Percentiles rank a stretch among this genome's conserved stretches.
phyloP scores from a whole-genome alignment of 2,329 filamentous ascomycete genomes.

The Aspergillus tanneri region DNA sequence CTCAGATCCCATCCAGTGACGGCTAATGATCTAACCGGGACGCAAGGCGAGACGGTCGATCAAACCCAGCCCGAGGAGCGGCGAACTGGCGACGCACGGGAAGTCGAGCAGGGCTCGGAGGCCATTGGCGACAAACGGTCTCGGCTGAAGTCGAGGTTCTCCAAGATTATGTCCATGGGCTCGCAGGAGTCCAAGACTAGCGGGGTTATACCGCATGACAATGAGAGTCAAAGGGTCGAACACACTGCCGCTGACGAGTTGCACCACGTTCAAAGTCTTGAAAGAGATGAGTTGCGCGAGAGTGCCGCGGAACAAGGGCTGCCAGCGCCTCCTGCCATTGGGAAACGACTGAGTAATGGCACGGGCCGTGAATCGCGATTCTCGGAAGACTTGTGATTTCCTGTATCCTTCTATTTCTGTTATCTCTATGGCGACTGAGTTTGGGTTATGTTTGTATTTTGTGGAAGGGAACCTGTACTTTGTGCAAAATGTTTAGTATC shows the following conservation, averaged over 20 bases:
- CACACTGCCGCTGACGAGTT: conserved; percentile 10
- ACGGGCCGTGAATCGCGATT: conserved; percentile 37
- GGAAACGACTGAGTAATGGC: conserved; percentile 26
- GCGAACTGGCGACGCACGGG: conserved; percentile 18
- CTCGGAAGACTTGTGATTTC: conserved; percentile 39
- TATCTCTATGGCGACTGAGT: not conserved
- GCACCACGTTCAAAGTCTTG: conserved; percentile 14
- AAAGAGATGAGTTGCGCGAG: conserved; percentile 28
- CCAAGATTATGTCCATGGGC: conserved; percentile 26
- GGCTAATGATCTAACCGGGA: conserved; percentile 23
- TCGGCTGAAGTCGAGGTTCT: conserved; percentile 29
- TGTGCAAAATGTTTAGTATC: too few species aligned
- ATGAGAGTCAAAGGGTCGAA: conserved; percentile 11
- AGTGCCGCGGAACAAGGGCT: conserved; percentile 33
- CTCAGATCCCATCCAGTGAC: conserved; percentile 35
- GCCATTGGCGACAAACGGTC: conserved; percentile 22
- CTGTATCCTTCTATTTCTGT: conserved; percentile 9
- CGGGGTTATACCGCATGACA: conserved; percentile 10
- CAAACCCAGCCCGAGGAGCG: conserved; percentile 17
- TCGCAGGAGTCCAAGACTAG: conserved; percentile 23
- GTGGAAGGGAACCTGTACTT: not conserved
- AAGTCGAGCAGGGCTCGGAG: conserved; percentile 11
- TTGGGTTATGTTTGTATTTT: not conserved
- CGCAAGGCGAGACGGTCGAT: conserved; percentile 17
- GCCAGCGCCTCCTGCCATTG: conserved; percentile 28